Base-by-base conservation (phyloP, 2,329 filamentous ascomycete genomes). In the Periconia sp. region DNA sequence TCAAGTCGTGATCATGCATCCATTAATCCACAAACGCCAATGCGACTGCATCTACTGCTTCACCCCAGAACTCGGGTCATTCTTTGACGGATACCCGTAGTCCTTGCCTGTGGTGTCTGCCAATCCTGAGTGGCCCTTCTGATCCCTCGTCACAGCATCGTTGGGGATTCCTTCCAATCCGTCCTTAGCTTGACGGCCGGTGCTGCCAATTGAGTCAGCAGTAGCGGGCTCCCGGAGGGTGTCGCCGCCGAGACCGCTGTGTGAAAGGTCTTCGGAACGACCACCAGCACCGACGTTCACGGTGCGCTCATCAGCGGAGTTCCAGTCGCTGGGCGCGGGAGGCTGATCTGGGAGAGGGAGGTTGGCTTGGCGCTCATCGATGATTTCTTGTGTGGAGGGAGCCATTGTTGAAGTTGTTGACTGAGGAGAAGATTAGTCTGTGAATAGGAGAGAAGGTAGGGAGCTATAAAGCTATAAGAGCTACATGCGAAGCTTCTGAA, bases 281-380 rank as follows among this genome's bases (percentile, higher is more conserved):
- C 78, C 71, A 15, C 86, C 86, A 24, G 84, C 82, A 51, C 86
- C 86, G 34, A 88, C 83, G 63, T 89, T 87, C 63, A 88, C 84
- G 42, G 74, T 88, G 50, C 81, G 74, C 22, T 78, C 78, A 59
- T 92, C 87, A 36, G 80, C 76, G 0, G 86, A 89, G 67, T 92
- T 84, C 79, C 84, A 91, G 77, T 94, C 88, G 4, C 87, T 87
- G n/a, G 83, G 73, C n/a, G 72, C 74, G 1, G 88, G 87, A 16
- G 89, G 89, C 54, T 92, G 78, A 2, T 92, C 88, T 13, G 89
- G 89, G 36, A 92, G 82, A 37, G 88, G 87, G 22, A 95, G 84
- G 72, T 90, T 89, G 68, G 84, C 73, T 73, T 86, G 79, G 61
- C 78, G 78, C 69, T 87, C 73, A 38, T 85, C 81, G 64, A 92